Evolutionary conservation across 805 yeast species (phyloP).

Genomic region (Suhomyces xylopsoci): DNA sequence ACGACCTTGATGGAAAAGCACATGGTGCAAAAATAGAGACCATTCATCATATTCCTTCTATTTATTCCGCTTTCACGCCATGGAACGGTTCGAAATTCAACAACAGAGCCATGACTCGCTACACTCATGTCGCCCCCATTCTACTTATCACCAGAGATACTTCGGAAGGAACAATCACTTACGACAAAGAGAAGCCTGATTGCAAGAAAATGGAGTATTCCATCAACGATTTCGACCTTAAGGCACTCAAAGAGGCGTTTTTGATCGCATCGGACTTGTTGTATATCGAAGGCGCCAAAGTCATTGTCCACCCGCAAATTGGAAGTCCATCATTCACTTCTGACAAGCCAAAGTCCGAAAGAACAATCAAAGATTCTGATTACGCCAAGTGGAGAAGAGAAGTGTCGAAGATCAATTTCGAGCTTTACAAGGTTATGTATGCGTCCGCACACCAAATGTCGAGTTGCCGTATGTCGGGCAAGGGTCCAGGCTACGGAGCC

Average conservation of each 20-base stretch:
- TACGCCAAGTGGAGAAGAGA: conserved; percentile 14
- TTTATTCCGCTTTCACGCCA: conserved; percentile 15
- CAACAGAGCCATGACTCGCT: conserved; percentile 13
- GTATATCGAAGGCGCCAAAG: conserved; percentile 21
- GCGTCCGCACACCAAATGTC: conserved; percentile 29
- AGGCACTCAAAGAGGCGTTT: conserved; percentile 11
- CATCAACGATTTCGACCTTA: conserved; percentile 14
- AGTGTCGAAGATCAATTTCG: conserved; percentile 7
- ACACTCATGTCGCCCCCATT: conserved; percentile 13
- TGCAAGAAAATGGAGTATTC: conserved; percentile 13
- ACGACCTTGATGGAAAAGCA: conserved; percentile 18
- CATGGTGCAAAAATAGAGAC: conserved; percentile 22
- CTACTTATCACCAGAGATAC: conserved; percentile 18
- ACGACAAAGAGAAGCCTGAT: conserved; percentile 12
- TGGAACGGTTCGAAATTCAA: conserved; percentile 14
- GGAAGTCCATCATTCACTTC: conserved; percentile 11
- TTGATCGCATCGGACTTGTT: conserved; percentile 16
- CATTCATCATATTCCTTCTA: conserved; percentile 15
- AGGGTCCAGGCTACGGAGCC: conserved; percentile 25
- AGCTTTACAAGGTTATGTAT: conserved; percentile 11
- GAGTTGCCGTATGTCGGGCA: conserved; percentile 24
- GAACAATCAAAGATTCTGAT: conserved; percentile 14
- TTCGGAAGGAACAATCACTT: conserved; percentile 13
- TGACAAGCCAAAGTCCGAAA: conserved; percentile 14
- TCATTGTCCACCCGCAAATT: conserved; percentile 14